Percentiles rank a stretch among this genome's conserved stretches.
Conservation (phyloP, 352 stramenopile genomes). For the Phytopythium sindhum region DNA sequence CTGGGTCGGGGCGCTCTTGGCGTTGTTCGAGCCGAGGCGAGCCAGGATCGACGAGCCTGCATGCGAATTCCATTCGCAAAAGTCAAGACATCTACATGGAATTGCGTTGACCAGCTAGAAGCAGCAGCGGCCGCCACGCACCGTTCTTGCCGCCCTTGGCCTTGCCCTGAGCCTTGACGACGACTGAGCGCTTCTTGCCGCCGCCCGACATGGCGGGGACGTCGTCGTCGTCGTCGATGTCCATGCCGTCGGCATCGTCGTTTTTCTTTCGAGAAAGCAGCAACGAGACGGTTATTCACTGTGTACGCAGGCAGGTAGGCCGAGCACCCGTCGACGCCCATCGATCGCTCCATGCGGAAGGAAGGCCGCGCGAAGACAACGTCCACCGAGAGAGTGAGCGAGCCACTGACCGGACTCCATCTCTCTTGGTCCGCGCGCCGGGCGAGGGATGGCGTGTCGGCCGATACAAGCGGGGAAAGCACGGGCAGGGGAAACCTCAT, state of each 20-base stretch:
- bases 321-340: neutral
- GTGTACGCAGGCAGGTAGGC: neutral
- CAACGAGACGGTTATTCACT: constrained; percentile 10
- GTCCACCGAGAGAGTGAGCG: neutral
- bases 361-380: neutral
- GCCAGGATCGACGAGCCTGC: constrained; percentile 59
- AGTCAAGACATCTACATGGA: neutral
- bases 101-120: neutral
- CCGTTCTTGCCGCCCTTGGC: constrained; percentile 58
- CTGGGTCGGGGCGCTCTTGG: constrained; percentile 17
- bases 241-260: constrained; percentile 47
- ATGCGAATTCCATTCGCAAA: constrained; percentile 2
- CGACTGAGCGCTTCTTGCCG: constrained; percentile 47
- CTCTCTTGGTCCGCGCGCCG: constrained; percentile 1
- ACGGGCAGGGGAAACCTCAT: constrained; percentile 4
- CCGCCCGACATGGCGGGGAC: constrained; percentile 23
- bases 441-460: neutral
- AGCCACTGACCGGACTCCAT: neutral
- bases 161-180: constrained; percentile 41
- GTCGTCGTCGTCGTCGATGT: constrained; percentile 56
- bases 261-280: constrained; percentile 4
- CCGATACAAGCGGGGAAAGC: neutral
- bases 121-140: constrained; percentile 8
- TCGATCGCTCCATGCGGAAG: neutral
- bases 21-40: constrained; percentile 53